Evolutionary conservation across 352 stramenopile species (phyloP), one percentile per base, ranked within the genome.

Genomic region (Phytophthora litchii): DNA sequence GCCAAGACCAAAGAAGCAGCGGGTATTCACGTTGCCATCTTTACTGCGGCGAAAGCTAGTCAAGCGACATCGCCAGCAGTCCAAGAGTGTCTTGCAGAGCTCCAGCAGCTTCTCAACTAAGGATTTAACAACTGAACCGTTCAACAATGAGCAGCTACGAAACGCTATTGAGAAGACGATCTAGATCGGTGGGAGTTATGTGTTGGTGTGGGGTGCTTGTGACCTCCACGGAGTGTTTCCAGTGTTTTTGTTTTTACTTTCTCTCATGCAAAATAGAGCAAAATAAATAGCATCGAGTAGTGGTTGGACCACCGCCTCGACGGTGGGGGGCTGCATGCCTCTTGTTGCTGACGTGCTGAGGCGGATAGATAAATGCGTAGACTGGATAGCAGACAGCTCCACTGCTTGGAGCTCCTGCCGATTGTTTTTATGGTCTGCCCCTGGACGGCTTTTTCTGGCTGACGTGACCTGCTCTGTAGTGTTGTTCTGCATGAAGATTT

Each of bases 41-140:
- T 89, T 34, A 49, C 67, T 32, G 76, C 75, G 0, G 73, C 72
- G 14, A 89, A 91, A 48, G 73, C 62, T 1, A 62, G 46, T 13
- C 54, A 71, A 23, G 70, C 78, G 13, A 74, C 76, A 10, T 80
- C 82, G 1, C 40, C 54, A n/a, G 32, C 57, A 0, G 74, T 88
- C 25, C 64, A 79, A 25, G 79, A 82, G 43, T 91, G 82, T 40
- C 57, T 91, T 8, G 60, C 67, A 13, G 82, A 91, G 60, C 66
- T 91, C 1, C 69, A 78, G 47, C 44, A 69, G 12, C 31, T 82
- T 41, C 38, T 86, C 1, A 42, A 21, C 11, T 68, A 54, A 49
- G 10, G 8, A 44, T 51, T 54, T 27, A 17, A 38, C 44, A 43
- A 17, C 6, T 42, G 27, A 32, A 40, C 38, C 19, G 40, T 31